A percentile compares a stretch with the other conserved stretches of the same genome.
Evolutionary conservation across 805 yeast genomes (phyloP).

Genomic region (Isabelozyma rhagii): DNA sequence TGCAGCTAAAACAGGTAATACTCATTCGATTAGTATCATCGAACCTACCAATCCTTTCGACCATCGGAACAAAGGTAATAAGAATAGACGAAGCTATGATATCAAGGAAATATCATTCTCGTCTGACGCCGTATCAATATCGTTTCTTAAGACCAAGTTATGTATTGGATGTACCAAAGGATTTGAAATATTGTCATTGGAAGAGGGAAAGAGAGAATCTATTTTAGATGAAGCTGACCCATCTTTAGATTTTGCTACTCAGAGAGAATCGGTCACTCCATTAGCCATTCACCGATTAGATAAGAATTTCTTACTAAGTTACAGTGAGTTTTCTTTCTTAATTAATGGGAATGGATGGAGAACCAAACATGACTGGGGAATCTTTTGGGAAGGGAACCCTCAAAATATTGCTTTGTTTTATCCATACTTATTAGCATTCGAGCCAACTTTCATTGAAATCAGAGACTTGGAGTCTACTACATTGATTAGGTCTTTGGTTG

Average conservation of each 20-base stretch:
- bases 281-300: conserved; percentile 88
- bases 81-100: conserved; percentile 54
- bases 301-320: conserved; percentile 81
- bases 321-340: conserved; percentile 90
- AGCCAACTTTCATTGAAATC: conserved; percentile 84
- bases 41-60: conserved; percentile 81
- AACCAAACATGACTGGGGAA: conserved; percentile 87
- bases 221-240: conserved; percentile 98
- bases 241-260: conserved; percentile 88
- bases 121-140: conserved; percentile 88
- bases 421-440: conserved; percentile 91
- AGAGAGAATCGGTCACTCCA: conserved; percentile 75
- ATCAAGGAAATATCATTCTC: conserved; percentile 74
- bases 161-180: conserved; percentile 97
- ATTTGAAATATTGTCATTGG: conserved; percentile 87
- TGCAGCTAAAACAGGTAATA: conserved; percentile 79
- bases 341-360: conserved; percentile 97
- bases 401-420: conserved; percentile 90
- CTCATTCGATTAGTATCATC: conserved; percentile 78
- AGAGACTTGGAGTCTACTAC: conserved; percentile 88
- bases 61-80: conserved; percentile 57
- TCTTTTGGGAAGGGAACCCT: conserved; percentile 96
- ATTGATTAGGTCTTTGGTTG: conserved; percentile 81
- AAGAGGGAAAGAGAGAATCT: conserved; percentile 81
- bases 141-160: conserved; percentile 81